Percentiles rank a stretch among this genome's conserved stretches.
phyloP scores from a whole-genome alignment of 1,284 basidiomycete genomes.

The Inonotus obliquus region DNA sequence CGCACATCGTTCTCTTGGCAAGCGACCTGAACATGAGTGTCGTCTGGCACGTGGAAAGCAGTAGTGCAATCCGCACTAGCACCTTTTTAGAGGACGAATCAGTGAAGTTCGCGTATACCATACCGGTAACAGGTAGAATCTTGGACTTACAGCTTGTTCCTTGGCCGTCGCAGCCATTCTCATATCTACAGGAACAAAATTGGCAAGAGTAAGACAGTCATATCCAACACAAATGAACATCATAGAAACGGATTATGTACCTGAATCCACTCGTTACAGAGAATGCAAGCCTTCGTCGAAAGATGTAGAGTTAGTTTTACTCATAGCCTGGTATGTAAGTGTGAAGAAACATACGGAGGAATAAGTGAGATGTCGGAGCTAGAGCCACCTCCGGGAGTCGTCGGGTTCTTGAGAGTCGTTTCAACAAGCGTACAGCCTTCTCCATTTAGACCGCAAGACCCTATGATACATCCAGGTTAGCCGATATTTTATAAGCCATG shows the following conservation, averaged over 20 bases:
- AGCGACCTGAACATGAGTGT: constrained; percentile 21
- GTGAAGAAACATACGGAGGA: constrained; percentile 14
- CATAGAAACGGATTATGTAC: neutral
- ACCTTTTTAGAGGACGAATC: constrained; percentile 11
- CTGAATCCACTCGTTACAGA: constrained; percentile 23
- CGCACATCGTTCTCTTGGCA: constrained; percentile 22
- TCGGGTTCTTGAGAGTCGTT: constrained; percentile 24
- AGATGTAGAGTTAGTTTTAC: neutral
- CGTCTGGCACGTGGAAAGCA: constrained; percentile 20
- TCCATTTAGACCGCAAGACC: constrained; percentile 25
- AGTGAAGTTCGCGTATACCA: neutral
- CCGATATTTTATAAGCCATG: neutral
- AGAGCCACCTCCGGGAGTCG: constrained; percentile 21
- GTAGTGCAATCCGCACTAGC: constrained; percentile 18
- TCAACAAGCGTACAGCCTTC: constrained; percentile 27
- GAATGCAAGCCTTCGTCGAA: constrained; percentile 15
- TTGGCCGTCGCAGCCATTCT: constrained; percentile 21
- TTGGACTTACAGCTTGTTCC: constrained; percentile 21
- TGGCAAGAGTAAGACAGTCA: neutral
- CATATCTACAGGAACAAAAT: constrained; percentile 12
- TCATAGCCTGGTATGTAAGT: constrained; percentile 22
- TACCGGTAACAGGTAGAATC: neutral
- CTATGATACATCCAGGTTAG: neutral
- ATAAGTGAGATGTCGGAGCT: constrained; percentile 27
- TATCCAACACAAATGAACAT: neutral